These are phyloP conservation scores for Taiozyma sp. DNA, from an alignment of 1,139 yeast genomes.

Conservation along the genomic window DNA sequence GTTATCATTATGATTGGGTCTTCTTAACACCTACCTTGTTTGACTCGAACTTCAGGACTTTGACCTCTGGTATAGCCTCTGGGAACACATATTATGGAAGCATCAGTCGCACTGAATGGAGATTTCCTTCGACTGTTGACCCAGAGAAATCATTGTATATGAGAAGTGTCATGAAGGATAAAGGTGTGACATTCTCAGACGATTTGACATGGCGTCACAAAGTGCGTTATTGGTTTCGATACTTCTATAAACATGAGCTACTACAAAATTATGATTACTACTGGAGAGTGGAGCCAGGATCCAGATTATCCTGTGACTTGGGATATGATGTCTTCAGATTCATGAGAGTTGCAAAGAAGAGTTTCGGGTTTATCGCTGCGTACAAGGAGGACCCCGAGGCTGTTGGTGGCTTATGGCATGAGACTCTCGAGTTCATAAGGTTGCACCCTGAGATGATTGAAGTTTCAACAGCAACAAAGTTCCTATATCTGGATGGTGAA, in stretches of 20 bases:
- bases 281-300: slow-evolving; percentile 94
- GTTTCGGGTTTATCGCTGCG: slow-evolving; percentile 40
- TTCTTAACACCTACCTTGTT: slow-evolving; percentile 53
- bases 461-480: slow-evolving; percentile 50
- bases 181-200: slow-evolving; percentile 53
- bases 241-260: slow-evolving; percentile 43
- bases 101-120: slow-evolving; percentile 49
- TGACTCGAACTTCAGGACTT: slow-evolving; percentile 37
- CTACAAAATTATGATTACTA: slow-evolving; percentile 32
- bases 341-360: slow-evolving; percentile 22
- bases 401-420: slow-evolving; percentile 76
- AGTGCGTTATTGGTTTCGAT: slow-evolving; percentile 92
- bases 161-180: slow-evolving; percentile 35
- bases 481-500: slow-evolving; percentile 63
- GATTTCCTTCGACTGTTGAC: slow-evolving; percentile 57
- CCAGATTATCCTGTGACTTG: slow-evolving; percentile 28
- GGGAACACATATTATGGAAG: slow-evolving; percentile 46
- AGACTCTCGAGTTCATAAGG: slow-evolving; percentile 61
- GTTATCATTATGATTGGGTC: slow-evolving; percentile 47
- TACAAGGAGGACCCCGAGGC: slow-evolving; percentile 80
- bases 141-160: slow-evolving; percentile 36
- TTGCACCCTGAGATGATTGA: slow-evolving; percentile 61
- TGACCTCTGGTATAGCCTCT: slow-evolving; percentile 31
- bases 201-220: slow-evolving; percentile 69
- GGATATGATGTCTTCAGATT: slow-evolving; percentile 22